Base-by-base conservation (phyloP, 1,284 basidiomycete species). In the Singerocomus inundabilis region DNA sequence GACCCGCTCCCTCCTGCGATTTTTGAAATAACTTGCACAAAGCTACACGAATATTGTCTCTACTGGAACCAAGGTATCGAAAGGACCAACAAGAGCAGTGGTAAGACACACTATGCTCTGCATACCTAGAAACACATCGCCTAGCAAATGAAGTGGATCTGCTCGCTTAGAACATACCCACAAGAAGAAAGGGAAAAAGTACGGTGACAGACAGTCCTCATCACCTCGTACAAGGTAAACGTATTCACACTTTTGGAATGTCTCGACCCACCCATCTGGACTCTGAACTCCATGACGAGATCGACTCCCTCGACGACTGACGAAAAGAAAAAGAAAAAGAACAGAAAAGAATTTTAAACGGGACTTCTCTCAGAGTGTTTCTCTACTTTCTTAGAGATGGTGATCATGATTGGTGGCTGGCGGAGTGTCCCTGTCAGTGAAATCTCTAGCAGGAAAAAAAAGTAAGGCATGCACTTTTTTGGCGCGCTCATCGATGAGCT, bases 361-460 rank as follows among this genome's bases (percentile, higher is more conserved):
- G 47, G 43, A 29, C 30, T 48, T 29, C 43, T 39, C 7, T 63
- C 61, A 1, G 44, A 35, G 7, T 40, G 39, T 39, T 41, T 59
- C 8, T 54, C 54, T 28, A 43, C 36, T 15, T 42, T 36, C 5
- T 57, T 50, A 21, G 59, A 61, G 24, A 63, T 62, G 2, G 49
- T 28, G 25, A 60, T 46, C 24, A 46, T n/a, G 44, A 60, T 60
- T 0, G 59, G 61, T 1, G 59, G 51, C 61, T 60, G 24, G 29
- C 5, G 13, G 10, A 31, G 24, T 16, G 13, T 28, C 21, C 21
- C 21, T 21, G 44, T 58, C 15, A 29, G 21, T 21, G 15, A 13
- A 21, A 18, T 1, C 1, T 6, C 16, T 4, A 28, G 6, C 11
- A 9, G 12, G 5, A 15, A 29, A 24, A 2, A 21, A 21, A 21